Percentiles rank a stretch among this genome's conserved stretches.
phyloP scores from a whole-genome alignment of 2,329 filamentous ascomycete species.

The Calonectria honghensis region DNA sequence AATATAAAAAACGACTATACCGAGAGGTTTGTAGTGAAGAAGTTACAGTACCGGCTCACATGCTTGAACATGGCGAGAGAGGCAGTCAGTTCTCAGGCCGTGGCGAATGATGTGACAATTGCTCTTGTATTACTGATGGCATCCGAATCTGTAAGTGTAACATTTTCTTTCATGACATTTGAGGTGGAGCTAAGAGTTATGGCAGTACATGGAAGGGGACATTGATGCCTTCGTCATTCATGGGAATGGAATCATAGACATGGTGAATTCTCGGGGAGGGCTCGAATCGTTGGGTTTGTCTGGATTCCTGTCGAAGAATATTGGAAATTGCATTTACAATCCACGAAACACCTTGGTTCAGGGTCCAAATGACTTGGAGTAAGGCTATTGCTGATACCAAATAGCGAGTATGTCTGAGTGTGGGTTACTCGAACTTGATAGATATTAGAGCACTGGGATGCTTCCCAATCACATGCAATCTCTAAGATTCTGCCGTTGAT shows the following conservation, averaged over 20 bases:
- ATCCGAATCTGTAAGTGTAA: slow-evolving; percentile 25
- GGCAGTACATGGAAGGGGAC: slow-evolving; percentile 31
- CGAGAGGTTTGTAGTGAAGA: neutral
- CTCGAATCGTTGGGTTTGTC: neutral
- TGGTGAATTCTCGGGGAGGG: slow-evolving; percentile 30
- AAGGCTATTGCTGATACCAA: neutral
- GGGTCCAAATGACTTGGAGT: slow-evolving; percentile 1
- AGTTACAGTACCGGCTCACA: slow-evolving; percentile 28
- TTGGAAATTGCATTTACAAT: slow-evolving; percentile 23
- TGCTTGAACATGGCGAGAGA: slow-evolving; percentile 22
- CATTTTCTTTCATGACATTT: rapidly evolving
- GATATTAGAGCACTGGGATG: neutral
- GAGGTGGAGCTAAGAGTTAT: neutral
- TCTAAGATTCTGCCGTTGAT: neutral
- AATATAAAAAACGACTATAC: slow-evolving; percentile 36
- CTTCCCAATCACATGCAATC: neutral
- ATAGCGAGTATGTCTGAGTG: neutral
- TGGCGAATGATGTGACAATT: slow-evolving; percentile 29
- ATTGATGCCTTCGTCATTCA: slow-evolving; percentile 10
- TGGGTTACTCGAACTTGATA: no score
- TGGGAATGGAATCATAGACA: slow-evolving; percentile 10
- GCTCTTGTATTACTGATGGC: slow-evolving; percentile 34
- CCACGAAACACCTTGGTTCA: slow-evolving; percentile 7
- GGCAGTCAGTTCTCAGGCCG: slow-evolving; percentile 7
- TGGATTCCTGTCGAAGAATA: slow-evolving; percentile 30